These are phyloP conservation scores for Leucocoprinus sp. DNA, from an alignment of 768 basidiomycete genomes.

Conservation along the genomic window DNA sequence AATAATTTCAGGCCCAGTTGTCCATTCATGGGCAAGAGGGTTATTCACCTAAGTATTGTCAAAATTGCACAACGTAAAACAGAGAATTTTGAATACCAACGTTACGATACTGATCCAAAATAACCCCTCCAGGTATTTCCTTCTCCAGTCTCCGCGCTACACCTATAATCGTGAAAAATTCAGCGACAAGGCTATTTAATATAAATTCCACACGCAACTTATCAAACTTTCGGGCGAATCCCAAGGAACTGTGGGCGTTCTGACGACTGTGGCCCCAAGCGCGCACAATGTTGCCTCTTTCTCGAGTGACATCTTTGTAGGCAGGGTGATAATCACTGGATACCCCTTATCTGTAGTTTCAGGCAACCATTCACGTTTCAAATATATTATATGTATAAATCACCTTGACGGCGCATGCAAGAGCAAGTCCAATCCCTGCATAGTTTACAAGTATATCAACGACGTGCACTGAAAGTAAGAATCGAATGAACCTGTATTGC, in stretches of 20 bases:
- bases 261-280: slow-evolving; percentile 88
- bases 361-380: slow-evolving; percentile 35
- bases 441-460: neutral
- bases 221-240: slow-evolving; percentile 88
- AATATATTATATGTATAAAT: slow-evolving; percentile 10
- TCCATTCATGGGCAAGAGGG: slow-evolving; percentile 83
- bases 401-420: slow-evolving; percentile 94
- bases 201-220: slow-evolving; percentile 48
- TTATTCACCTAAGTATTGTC: slow-evolving; percentile 54
- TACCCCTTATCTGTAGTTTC: slow-evolving; percentile 88
- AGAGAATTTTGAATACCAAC: slow-evolving; percentile 29
- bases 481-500: slow-evolving; percentile 71
- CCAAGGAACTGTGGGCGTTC: slow-evolving; percentile 89
- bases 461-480: neutral
- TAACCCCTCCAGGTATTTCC: slow-evolving; percentile 77
- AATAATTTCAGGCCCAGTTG: slow-evolving; percentile 90
- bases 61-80: slow-evolving; percentile 5
- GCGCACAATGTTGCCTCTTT: slow-evolving; percentile 90
- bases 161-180: slow-evolving; percentile 83
- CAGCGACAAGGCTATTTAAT: slow-evolving; percentile 57
- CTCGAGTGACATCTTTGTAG: slow-evolving; percentile 92
- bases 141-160: slow-evolving; percentile 72
- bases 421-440: slow-evolving; percentile 84
- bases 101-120: slow-evolving; percentile 87
- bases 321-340: slow-evolving; percentile 83